A percentile compares a stretch with the other conserved stretches of the same genome.
Conservation (phyloP, 768 basidiomycete species). For the Flagelloscypha sp. region DNA sequence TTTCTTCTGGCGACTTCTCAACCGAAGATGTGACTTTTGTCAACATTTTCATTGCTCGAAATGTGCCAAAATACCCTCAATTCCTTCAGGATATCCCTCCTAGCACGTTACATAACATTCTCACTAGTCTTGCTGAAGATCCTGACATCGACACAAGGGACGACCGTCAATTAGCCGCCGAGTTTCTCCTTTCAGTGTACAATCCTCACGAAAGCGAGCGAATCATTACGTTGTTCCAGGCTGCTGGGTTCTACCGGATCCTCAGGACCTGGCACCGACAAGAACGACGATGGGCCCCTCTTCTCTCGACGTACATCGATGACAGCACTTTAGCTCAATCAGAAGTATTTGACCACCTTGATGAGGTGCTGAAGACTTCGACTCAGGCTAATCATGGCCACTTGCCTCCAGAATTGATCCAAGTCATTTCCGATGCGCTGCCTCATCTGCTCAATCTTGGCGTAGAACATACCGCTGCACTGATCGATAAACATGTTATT, state of each 20-base stretch:
- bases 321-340: slow-evolving; percentile 55
- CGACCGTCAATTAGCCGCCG: slow-evolving; percentile 90
- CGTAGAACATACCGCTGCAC: slow-evolving; percentile 56
- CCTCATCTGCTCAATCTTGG: slow-evolving; percentile 55
- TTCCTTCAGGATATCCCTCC: slow-evolving; percentile 59
- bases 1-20: slow-evolving; percentile 45
- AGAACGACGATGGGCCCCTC: slow-evolving; percentile 65
- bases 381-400: slow-evolving; percentile 36
- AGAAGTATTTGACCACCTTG: slow-evolving; percentile 59
- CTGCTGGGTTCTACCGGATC: slow-evolving; percentile 87
- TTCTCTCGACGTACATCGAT: slow-evolving; percentile 66
- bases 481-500: slow-evolving; percentile 67
- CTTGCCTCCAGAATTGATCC: slow-evolving; percentile 48
- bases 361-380: slow-evolving; percentile 49
- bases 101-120: slow-evolving; percentile 62
- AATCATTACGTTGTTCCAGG: slow-evolving; percentile 61
- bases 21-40: slow-evolving; percentile 71
- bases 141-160: slow-evolving; percentile 72
- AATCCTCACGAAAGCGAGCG: slow-evolving; percentile 72
- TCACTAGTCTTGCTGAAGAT: slow-evolving; percentile 72
- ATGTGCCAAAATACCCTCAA: slow-evolving; percentile 94
- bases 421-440: slow-evolving; percentile 49
- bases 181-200: slow-evolving; percentile 88
- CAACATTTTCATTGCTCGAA: slow-evolving; percentile 93
- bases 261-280: slow-evolving; percentile 73